A percentile compares a stretch with the other conserved stretches of the same genome.
Conservation (phyloP, 108 stramenopile species). For the Skeletonema costatum region DNA sequence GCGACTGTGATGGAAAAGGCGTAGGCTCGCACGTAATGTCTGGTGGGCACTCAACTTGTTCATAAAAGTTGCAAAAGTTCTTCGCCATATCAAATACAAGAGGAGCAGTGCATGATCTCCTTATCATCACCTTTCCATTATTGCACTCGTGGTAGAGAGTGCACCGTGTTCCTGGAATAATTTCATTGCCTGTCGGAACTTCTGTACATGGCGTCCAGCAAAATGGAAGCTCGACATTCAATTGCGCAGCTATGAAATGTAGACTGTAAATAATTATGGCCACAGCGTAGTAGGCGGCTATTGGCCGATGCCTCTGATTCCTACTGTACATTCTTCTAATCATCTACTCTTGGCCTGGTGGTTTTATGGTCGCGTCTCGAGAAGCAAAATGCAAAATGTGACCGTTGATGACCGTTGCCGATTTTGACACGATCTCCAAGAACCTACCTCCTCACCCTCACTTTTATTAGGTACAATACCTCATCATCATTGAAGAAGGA, state of each 20-base stretch:
- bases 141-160: neutral
- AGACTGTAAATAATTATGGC: neutral
- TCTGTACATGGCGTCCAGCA: neutral
- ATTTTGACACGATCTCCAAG: too few species aligned
- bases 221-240: neutral
- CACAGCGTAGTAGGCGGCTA: neutral
- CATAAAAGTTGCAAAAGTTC: neutral
- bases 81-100: neutral
- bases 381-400: too few species aligned
- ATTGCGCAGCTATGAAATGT: neutral
- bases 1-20: neutral
- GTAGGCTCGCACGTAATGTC: neutral
- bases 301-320: neutral
- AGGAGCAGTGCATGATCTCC: neutral
- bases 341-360: too few species aligned
- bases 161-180: neutral
- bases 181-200: neutral
- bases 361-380: too few species aligned
- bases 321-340: neutral
- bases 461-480: too few species aligned
- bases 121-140: neutral
- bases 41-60: neutral
- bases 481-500: too few species aligned
- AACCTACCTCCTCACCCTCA: too few species aligned
- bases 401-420: too few species aligned